Conservation (phyloP, 495 filamentous ascomycete species). For the Poronia punctata region DNA sequence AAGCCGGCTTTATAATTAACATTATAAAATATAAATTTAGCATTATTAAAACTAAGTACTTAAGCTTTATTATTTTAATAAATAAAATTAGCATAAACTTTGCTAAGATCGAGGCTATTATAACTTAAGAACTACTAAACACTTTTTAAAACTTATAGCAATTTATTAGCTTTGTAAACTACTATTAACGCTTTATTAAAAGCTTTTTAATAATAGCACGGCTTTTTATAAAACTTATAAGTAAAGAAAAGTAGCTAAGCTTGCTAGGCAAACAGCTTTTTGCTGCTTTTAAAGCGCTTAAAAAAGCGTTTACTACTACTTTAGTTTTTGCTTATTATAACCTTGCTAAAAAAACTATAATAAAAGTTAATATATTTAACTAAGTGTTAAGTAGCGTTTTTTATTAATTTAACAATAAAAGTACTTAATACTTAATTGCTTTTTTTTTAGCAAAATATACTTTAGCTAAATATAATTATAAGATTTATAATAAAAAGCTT, state of each 20-base stretch:
- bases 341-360: neutral
- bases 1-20: neutral
- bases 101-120: neutral
- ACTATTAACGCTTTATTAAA: neutral
- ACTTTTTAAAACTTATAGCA: neutral
- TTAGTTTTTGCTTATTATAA: neutral
- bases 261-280: too few relatives aligned
- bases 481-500: slow-evolving; percentile 9
- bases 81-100: neutral
- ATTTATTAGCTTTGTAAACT: neutral
- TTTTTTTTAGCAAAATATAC: neutral
- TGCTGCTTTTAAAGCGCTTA: neutral
- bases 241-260: neutral
- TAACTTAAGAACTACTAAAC: neutral
- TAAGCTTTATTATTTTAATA: neutral
- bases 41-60: neutral
- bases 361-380: neutral
- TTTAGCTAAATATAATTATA: neutral
- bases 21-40: neutral
- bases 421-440: neutral
- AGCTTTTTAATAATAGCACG: neutral
- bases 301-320: neutral
- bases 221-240: neutral
- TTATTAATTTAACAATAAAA: neutral
- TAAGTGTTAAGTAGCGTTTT: neutral